phyloP scores from a whole-genome alignment of 208 protist species.

The Leishmania tropica region DNA sequence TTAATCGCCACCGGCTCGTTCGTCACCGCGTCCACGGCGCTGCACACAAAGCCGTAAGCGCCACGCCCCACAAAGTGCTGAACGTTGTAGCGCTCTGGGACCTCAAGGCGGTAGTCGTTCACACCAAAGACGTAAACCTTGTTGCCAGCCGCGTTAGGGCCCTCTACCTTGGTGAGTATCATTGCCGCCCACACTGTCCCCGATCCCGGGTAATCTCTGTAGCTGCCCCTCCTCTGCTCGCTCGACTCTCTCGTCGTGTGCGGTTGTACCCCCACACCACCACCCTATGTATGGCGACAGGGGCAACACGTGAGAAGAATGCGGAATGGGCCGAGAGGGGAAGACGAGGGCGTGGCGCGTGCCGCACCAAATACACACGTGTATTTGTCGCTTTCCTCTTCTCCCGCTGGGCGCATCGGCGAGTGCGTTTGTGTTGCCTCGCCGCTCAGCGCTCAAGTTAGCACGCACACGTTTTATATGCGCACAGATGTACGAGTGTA shows the following conservation, averaged over 20 bases:
- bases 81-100: slow-evolving; percentile 76
- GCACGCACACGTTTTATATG: neutral
- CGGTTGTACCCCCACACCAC: too few species aligned
- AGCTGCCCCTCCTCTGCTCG: neutral
- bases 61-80: slow-evolving; percentile 82
- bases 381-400: neutral
- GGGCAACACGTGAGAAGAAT: neutral
- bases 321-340: neutral
- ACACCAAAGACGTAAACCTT: slow-evolving; percentile 80
- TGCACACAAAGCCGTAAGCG: slow-evolving; percentile 91
- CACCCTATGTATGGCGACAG: neutral
- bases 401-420: neutral
- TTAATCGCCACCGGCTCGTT: slow-evolving; percentile 97
- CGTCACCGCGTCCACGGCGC: slow-evolving; percentile 62
- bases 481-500: too few species aligned
- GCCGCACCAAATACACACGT: neutral
- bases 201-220: neutral
- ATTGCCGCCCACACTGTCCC: slow-evolving; percentile 5
- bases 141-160: slow-evolving; percentile 56
- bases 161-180: slow-evolving; percentile 79
- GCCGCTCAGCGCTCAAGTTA: neutral
- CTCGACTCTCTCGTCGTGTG: neutral
- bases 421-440: neutral
- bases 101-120: slow-evolving; percentile 55
- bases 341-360: neutral